Evolutionary conservation across 2,329 filamentous ascomycete species (phyloP).

Genomic region (Colletotrichum cereale): DNA sequence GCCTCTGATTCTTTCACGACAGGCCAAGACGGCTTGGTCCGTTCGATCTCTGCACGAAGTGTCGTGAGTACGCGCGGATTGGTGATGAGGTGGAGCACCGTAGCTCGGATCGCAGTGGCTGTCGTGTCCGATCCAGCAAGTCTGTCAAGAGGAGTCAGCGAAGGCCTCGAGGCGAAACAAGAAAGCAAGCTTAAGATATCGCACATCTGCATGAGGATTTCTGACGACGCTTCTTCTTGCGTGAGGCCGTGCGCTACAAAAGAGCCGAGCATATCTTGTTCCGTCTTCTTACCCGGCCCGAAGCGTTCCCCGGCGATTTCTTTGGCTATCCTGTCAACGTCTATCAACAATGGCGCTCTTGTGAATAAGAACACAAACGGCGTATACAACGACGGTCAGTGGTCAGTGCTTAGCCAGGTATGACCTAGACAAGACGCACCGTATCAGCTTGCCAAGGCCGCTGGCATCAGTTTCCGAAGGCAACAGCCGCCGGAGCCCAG

Average conservation of each 20-base stretch:
- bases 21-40: slow-evolving; percentile 36
- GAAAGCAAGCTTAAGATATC: not conserved
- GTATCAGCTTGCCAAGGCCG: slow-evolving; percentile 57
- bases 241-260: slow-evolving; percentile 56
- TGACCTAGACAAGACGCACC: slow-evolving; percentile 47
- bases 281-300: slow-evolving; percentile 54
- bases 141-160: slow-evolving; percentile 42
- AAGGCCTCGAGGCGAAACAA: too few species aligned
- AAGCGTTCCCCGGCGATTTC: slow-evolving; percentile 60
- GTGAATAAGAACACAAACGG: too few species aligned
- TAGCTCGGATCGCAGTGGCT: slow-evolving; percentile 66
- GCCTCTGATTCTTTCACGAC: slow-evolving; percentile 51
- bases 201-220: slow-evolving; percentile 54
- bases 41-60: slow-evolving; percentile 59
- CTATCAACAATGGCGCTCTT: too few species aligned
- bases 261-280: slow-evolving; percentile 64
- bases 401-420: too few species aligned
- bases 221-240: slow-evolving; percentile 57
- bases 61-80: slow-evolving; percentile 59
- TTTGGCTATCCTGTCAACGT: slow-evolving; percentile 53
- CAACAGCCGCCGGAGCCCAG: slow-evolving; percentile 54
- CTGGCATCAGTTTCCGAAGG: slow-evolving; percentile 55
- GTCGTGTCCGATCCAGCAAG: slow-evolving; percentile 71
- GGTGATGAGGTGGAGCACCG: slow-evolving; percentile 65
- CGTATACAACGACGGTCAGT: too few species aligned